Conservation (phyloP, 352 stramenopile species). For the Peronospora destructor region DNA sequence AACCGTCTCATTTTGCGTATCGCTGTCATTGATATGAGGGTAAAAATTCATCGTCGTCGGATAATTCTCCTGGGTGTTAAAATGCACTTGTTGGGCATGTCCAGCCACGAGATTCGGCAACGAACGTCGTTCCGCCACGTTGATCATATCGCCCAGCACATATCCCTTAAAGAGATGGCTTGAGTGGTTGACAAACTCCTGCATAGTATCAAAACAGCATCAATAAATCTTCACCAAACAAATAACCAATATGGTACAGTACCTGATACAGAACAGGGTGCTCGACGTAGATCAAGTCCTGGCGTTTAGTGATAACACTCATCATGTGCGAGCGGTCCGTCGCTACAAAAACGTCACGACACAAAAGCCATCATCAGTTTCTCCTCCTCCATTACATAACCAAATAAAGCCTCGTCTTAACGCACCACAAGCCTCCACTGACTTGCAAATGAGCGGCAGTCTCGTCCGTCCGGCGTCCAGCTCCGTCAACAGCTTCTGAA, state of each 20-base stretch:
- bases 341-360: slow-evolving; percentile 25
- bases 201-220: slow-evolving; percentile 3
- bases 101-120: slow-evolving; percentile 57
- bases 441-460: slow-evolving; percentile 80
- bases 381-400: background rate
- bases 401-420: slow-evolving; percentile 3
- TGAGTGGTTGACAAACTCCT: slow-evolving; percentile 84
- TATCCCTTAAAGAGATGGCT: slow-evolving; percentile 78
- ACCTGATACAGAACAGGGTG: slow-evolving; percentile 69
- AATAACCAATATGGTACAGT: background rate
- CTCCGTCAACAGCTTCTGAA: slow-evolving; percentile 29
- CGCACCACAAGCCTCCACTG: slow-evolving; percentile 73
- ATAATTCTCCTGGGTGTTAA: slow-evolving; percentile 79
- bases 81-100: slow-evolving; percentile 53
- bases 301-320: slow-evolving; percentile 63
- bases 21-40: slow-evolving; percentile 10
- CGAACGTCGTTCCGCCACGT: slow-evolving; percentile 67
- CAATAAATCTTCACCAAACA: slow-evolving; percentile 3
- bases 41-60: slow-evolving; percentile 63
- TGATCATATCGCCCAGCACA: slow-evolving; percentile 66
- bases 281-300: slow-evolving; percentile 51
- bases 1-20: slow-evolving; percentile 1
- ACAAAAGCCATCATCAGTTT: slow-evolving; percentile 1
- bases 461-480: slow-evolving; percentile 35
- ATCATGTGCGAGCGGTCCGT: slow-evolving; percentile 81